These are phyloP conservation scores for Alternaria infectoria DNA, from an alignment of 2,329 filamentous ascomycete species.

Conservation along the genomic window DNA sequence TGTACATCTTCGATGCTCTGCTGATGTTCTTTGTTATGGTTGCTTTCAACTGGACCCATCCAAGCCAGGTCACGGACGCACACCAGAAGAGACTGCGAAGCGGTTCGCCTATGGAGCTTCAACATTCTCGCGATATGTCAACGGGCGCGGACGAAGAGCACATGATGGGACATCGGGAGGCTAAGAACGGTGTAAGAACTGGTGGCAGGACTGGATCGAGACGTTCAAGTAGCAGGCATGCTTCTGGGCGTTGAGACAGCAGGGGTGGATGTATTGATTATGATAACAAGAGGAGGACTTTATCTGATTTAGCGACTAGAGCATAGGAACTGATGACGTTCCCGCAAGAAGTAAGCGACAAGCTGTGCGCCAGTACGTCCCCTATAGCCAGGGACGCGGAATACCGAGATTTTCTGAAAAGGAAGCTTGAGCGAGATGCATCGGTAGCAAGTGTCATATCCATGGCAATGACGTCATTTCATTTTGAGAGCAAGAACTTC, in stretches of 20 bases:
- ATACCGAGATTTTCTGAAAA: neutral
- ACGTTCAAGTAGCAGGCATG: neutral
- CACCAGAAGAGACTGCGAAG: conserved; percentile 14
- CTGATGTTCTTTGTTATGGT: conserved; percentile 54
- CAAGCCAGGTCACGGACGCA: conserved; percentile 34
- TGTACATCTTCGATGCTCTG: conserved; percentile 55
- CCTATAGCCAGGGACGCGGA: neutral
- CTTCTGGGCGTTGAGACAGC: neutral
- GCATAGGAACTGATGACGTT: neutral
- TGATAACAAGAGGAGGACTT: neutral
- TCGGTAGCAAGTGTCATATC: neutral
- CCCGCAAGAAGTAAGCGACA: neutral
- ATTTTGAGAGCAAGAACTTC: neutral
- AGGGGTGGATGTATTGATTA: neutral
- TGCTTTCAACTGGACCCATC: conserved; percentile 49
- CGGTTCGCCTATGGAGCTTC: conserved; percentile 9
- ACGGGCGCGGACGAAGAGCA: conserved; percentile 2
- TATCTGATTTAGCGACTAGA: neutral
- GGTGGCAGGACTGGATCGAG: neutral
- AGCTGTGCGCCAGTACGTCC: neutral
- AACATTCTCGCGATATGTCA: conserved; percentile 2
- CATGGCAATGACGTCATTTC: neutral
- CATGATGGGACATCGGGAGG: neutral
- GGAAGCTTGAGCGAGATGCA: neutral
- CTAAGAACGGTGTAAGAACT: neutral